Conservation (phyloP, 371 early-diverging fungal genomes). For the Funneliformis caledonium region DNA sequence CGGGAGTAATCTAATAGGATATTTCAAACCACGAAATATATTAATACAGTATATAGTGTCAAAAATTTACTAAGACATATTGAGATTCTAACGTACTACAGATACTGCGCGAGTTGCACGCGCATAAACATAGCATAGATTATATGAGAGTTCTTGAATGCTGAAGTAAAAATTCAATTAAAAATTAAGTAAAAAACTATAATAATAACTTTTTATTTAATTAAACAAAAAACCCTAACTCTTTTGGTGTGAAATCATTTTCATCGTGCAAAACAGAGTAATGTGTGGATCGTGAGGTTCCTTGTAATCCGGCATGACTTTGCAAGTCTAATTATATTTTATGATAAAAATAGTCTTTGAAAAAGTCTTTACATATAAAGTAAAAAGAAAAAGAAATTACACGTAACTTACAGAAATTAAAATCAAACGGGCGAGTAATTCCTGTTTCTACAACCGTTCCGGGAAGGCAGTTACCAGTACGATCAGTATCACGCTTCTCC, state of each 20-base stretch:
- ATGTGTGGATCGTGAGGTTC: conserved; percentile 84
- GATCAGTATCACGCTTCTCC: conserved; percentile 61
- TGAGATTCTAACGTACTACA: conserved; percentile 47
- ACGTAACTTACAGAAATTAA: conserved; percentile 77
- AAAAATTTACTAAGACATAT: background rate
- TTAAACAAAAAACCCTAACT: background rate
- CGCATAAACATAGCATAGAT: conserved; percentile 82
- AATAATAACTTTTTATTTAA: background rate
- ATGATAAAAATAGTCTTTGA: background rate
- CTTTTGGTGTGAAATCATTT: conserved; percentile 64
- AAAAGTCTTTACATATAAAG: conserved; percentile 37
- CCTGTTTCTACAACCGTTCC: conserved; percentile 92
- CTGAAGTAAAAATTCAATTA: conserved; percentile 65
- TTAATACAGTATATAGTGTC: background rate
- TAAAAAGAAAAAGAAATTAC: conserved; percentile 39
- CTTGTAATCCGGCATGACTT: conserved; percentile 80
- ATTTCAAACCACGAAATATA: background rate
- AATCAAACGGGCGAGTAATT: conserved; percentile 82
- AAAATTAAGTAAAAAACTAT: conserved; percentile 57
- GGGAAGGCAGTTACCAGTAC: conserved; percentile 78
- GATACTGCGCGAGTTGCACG: conserved; percentile 85
- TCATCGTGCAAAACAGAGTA: conserved; percentile 86
- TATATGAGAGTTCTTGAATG: conserved; percentile 75
- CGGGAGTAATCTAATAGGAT: conserved; percentile 51
- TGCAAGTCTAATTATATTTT: conserved; percentile 55